Conservation (phyloP, 345 rosid species). For the Linum usitatissimum region DNA sequence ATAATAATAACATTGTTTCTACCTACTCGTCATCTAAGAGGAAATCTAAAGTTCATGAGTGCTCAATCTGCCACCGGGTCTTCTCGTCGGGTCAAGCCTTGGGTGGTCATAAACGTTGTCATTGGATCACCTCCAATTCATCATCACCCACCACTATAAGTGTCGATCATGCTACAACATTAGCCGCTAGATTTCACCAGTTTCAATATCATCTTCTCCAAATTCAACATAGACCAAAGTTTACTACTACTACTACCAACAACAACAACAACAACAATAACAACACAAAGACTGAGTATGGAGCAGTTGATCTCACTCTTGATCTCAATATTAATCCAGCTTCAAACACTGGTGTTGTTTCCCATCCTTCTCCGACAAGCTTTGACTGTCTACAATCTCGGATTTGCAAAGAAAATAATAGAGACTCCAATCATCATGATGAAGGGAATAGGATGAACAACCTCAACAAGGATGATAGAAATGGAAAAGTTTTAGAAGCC, state of each 20-base stretch:
- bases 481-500: slow-evolving; percentile 6
- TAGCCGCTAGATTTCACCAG: slow-evolving; percentile 37
- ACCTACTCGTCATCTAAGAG: slow-evolving; percentile 25
- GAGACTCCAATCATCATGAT: slow-evolving; percentile 10
- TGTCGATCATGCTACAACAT: slow-evolving; percentile 25
- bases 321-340: slow-evolving; percentile 60
- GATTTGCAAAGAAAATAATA: slow-evolving; percentile 26
- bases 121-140: slow-evolving; percentile 81
- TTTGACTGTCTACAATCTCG: slow-evolving; percentile 31
- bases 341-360: slow-evolving; percentile 2
- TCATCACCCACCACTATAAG: slow-evolving; percentile 11
- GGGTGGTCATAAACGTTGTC: slow-evolving; percentile 97
- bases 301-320: slow-evolving; percentile 40
- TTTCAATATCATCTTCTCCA: slow-evolving; percentile 42
- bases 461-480: background rate
- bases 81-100: slow-evolving; percentile 94
- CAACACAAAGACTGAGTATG: slow-evolving; percentile 12
- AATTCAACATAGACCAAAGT: slow-evolving; percentile 37
- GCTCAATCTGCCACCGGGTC: slow-evolving; percentile 83
- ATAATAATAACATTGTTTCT: slow-evolving; percentile 30
- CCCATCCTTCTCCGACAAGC: background rate
- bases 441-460: slow-evolving; percentile 7
- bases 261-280: too few relatives aligned
- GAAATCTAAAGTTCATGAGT: slow-evolving; percentile 79
- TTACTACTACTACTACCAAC: slow-evolving; percentile 8